Base-by-base conservation (phyloP, 441 rosid species). In the Arabidopsis lyrata region DNA sequence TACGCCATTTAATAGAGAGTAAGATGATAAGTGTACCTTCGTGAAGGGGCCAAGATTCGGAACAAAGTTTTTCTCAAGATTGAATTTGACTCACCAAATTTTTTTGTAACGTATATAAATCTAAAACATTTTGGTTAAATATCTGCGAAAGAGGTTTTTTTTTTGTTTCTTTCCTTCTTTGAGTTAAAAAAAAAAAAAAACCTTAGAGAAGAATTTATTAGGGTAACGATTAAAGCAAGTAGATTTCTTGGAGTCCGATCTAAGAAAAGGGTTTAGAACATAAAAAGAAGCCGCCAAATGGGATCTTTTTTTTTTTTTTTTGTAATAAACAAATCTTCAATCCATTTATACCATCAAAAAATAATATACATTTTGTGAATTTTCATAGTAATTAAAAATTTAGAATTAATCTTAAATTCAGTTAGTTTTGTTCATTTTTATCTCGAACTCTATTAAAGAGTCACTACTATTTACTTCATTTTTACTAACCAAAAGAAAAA, bases 11-110 rank as follows among this genome's bases (percentile, higher is more conserved):
- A 49, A 31, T 18, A 29, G 60, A 75, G 52, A 53, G 12, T 10
- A 63, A 66, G 73, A 66, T 7, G 77, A 29, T 29, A 29, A 58
- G 65, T 66, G 80, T 77, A 77, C 69, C 77, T 77, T 72, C 73
- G 35, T 27, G 52, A 59, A 77, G 77, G 73, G 77, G 81, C 38
- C 70, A 77, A 72, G 81, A 77, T 44, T 66, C 73, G 7, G 66
- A 55, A 62, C 22, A 53, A 27, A 16, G 35, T 9, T 52, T 59
- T 31, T 58, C 38, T 32, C n/a, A 56, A 63, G 53, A 69, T 15
- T 44, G 49, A 63, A 15, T 44, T 64, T 41, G 64, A 65, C 31
- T 70, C 31, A 2, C 16, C 32, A 47, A 27, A 7, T 2, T 1
- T 2, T 0, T 3, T 35, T 49, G 70, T 77, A 70, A 70, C 72